These are phyloP conservation scores for Sordariomycetes sp. DNA, from an alignment of 2,329 filamentous ascomycete species.

Conservation along the genomic window DNA sequence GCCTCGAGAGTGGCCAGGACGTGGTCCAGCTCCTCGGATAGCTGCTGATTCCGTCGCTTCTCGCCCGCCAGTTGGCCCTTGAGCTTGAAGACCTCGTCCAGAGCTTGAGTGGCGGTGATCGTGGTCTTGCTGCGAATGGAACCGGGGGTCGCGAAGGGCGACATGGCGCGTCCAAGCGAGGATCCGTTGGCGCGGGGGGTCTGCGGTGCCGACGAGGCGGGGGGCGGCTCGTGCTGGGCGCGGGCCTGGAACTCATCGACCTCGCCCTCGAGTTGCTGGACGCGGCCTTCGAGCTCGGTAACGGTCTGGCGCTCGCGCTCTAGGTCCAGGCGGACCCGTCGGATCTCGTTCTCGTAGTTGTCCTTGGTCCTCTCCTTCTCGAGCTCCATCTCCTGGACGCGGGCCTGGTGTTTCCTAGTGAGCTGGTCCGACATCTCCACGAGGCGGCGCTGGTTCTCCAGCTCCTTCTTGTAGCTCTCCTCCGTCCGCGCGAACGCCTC, in stretches of 20 bases:
- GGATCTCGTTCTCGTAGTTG: constrained; percentile 50
- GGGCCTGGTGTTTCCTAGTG: constrained; percentile 59
- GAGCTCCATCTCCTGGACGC: constrained; percentile 59
- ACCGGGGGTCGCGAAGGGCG: constrained; percentile 51
- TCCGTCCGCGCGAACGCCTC: constrained; percentile 74
- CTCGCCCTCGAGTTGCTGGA: constrained; percentile 40
- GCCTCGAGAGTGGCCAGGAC: constrained; percentile 78
- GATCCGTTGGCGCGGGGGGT: constrained; percentile 52
- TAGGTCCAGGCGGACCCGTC: constrained; percentile 44
- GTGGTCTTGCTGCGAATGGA: constrained; percentile 44
- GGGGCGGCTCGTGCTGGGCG: constrained; percentile 27
- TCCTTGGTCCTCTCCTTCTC: constrained; percentile 51
- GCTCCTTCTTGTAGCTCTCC: constrained; percentile 76
- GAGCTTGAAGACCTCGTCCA: constrained; percentile 54
- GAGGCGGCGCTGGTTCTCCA: constrained; percentile 70
- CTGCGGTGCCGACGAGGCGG: constrained; percentile 39
- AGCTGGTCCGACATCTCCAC: constrained; percentile 74
- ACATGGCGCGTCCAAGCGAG: constrained; percentile 38
- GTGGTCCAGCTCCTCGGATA: constrained; percentile 70
- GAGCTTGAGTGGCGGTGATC: constrained; percentile 50
- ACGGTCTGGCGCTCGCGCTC: constrained; percentile 40
- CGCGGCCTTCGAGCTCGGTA: constrained; percentile 33
- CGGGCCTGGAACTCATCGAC: constrained; percentile 41
- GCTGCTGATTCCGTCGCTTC: constrained; percentile 61
- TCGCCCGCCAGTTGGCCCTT: constrained; percentile 67